phyloP scores from a whole-genome alignment of 345 rosid species.

The Euphorbia pulcherrima region DNA sequence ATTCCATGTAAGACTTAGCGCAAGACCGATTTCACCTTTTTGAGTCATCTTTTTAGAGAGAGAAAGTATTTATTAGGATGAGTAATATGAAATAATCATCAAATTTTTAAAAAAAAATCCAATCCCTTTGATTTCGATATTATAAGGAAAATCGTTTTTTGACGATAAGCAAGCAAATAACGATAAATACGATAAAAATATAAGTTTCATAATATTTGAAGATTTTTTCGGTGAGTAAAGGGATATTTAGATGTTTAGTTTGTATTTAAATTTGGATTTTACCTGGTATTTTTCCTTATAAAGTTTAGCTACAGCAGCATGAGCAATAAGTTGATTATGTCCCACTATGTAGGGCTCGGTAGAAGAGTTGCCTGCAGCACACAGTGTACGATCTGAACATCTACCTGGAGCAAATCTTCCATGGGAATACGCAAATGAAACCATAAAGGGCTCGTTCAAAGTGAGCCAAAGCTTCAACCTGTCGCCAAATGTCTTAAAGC shows the following conservation, averaged over 20 bases:
- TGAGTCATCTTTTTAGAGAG: not conserved
- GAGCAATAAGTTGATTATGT: slow-evolving; percentile 8
- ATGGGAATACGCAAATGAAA: not conserved
- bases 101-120: no score
- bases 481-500: slow-evolving; percentile 7
- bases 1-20: not conserved
- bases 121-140: not conserved
- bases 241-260: no score
- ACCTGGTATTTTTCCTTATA: slow-evolving; percentile 13
- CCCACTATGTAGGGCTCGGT: slow-evolving; percentile 11
- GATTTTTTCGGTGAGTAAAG: no score
- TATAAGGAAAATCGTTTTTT: no score
- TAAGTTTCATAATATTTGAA: no score
- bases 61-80: not conserved
- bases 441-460: not conserved
- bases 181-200: no score
- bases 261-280: no score
- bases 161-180: no score
- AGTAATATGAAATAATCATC: no score
- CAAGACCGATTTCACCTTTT: slow-evolving; percentile 9
- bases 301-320: not conserved
- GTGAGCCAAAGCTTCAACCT: slow-evolving; percentile 10
- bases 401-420: slow-evolving; percentile 5
- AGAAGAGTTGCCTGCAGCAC: slow-evolving; percentile 7
- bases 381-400: not conserved